These are phyloP conservation scores for Symmetrospora coprosmae DNA, from an alignment of 768 basidiomycete genomes.

Conservation along the genomic window DNA sequence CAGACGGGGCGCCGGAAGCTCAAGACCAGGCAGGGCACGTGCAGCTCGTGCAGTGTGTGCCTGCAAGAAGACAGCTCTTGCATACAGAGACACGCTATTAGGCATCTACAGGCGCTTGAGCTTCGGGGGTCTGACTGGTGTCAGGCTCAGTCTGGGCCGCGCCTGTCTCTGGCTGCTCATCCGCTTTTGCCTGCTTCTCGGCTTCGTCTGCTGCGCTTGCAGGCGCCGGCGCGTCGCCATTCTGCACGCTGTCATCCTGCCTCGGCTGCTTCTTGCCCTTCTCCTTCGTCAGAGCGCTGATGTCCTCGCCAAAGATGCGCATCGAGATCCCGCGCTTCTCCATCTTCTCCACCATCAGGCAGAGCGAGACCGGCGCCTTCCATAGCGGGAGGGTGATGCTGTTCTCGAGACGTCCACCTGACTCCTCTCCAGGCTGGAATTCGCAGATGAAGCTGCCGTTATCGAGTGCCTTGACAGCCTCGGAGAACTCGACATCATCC, in stretches of 20 bases:
- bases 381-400: constrained; percentile 84
- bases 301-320: constrained; percentile 22
- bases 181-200: not conserved
- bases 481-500: constrained; percentile 45
- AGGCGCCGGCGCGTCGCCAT: not conserved
- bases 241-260: not conserved
- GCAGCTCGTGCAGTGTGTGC: no score
- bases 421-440: constrained; percentile 48
- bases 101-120: no score
- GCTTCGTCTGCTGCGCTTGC: not conserved
- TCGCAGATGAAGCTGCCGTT: constrained; percentile 59
- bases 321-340: constrained; percentile 49
- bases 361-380: constrained; percentile 76
- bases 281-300: constrained; percentile 2
- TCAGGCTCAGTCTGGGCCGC: not conserved
- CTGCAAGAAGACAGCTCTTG: no score
- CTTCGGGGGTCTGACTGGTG: no score
- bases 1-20: no score
- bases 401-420: constrained; percentile 49
- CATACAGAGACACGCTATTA: no score
- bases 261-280: not conserved
- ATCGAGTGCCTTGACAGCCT: constrained; percentile 47
- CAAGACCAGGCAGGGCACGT: no score
- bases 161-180: not conserved
- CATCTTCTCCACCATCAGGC: constrained; percentile 90